Evolutionary conservation across 495 filamentous ascomycete species (phyloP).

Genomic region (Penicillium silybi): DNA sequence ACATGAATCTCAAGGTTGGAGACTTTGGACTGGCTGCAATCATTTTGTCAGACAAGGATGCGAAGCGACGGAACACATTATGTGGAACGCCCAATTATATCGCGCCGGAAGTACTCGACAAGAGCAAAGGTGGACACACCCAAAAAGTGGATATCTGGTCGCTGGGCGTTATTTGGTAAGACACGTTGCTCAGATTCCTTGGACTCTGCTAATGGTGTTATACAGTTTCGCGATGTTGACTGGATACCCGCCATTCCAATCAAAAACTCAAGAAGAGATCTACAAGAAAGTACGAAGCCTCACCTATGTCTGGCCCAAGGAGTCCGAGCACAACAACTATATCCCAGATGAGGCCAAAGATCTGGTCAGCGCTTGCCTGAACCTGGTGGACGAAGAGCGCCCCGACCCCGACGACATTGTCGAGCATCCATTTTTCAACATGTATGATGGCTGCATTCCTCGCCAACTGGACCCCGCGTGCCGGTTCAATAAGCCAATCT

Average conservation of each 20-base stretch:
- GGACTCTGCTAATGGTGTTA: slow-evolving; percentile 12
- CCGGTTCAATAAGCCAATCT: slow-evolving; percentile 40
- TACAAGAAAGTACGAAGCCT: slow-evolving; percentile 70
- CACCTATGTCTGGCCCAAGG: slow-evolving; percentile 74
- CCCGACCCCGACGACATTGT: slow-evolving; percentile 79
- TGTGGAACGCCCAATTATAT: slow-evolving; percentile 99
- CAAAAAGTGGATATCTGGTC: slow-evolving; percentile 97
- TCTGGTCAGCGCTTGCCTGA: slow-evolving; percentile 69
- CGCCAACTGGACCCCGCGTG: slow-evolving; percentile 40
- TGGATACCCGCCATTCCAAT: slow-evolving; percentile 86
- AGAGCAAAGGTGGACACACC: slow-evolving; percentile 75
- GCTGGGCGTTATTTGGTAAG: slow-evolving; percentile 90
- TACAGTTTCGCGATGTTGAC: slow-evolving; percentile 79
- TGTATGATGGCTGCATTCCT: slow-evolving; percentile 53
- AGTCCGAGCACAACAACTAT: slow-evolving; percentile 40
- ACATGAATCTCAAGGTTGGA: slow-evolving; percentile 97
- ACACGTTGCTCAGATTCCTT: neutral
- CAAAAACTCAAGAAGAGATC: slow-evolving; percentile 79
- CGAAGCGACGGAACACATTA: slow-evolving; percentile 79
- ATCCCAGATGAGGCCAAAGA: slow-evolving; percentile 67
- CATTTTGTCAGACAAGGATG: slow-evolving; percentile 79
- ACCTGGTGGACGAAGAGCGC: slow-evolving; percentile 65
- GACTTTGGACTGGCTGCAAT: slow-evolving; percentile 97
- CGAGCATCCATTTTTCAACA: slow-evolving; percentile 75
- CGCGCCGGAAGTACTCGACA: slow-evolving; percentile 86